Evolutionary conservation across 306 rosid species (phyloP).

Genomic region (Ormosia emarginata): DNA sequence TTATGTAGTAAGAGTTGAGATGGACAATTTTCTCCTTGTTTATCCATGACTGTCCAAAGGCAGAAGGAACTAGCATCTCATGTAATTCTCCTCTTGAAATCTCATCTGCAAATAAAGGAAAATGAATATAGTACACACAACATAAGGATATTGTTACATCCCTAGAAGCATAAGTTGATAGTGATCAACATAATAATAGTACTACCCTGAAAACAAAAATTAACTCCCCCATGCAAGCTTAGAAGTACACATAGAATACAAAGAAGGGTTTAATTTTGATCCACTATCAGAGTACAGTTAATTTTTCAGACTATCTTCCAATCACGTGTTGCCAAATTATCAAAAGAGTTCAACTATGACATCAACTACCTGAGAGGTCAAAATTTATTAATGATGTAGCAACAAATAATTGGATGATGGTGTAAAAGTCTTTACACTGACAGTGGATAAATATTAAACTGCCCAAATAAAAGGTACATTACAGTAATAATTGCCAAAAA

Average conservation of each 20-base stretch:
- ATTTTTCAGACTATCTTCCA: neutral
- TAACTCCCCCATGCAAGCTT: constrained; percentile 1
- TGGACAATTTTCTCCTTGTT: constrained; percentile 24
- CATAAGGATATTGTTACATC: neutral
- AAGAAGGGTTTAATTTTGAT: neutral
- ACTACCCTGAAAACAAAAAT: neutral
- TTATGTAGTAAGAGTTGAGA: constrained; percentile 64
- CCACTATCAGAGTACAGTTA: neutral
- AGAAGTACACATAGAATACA: neutral
- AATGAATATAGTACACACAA: constrained; percentile 15
- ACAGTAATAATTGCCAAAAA: neutral
- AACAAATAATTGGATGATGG: constrained; percentile 15
- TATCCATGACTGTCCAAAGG: constrained; percentile 55
- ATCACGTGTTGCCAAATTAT: neutral
- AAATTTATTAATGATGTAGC: neutral
- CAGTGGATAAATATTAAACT: neutral
- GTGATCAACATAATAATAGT: neutral
- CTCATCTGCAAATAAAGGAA: constrained; percentile 46
- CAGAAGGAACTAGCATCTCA: constrained; percentile 78
- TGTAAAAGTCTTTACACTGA: neutral
- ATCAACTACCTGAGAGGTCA: neutral
- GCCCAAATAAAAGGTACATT: neutral
- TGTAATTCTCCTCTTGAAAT: constrained; percentile 59
- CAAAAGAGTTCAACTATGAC: neutral
- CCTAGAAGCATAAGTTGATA: neutral